phyloP scores from a whole-genome alignment of 1,284 basidiomycete species.

The Trichosporon sp. region DNA sequence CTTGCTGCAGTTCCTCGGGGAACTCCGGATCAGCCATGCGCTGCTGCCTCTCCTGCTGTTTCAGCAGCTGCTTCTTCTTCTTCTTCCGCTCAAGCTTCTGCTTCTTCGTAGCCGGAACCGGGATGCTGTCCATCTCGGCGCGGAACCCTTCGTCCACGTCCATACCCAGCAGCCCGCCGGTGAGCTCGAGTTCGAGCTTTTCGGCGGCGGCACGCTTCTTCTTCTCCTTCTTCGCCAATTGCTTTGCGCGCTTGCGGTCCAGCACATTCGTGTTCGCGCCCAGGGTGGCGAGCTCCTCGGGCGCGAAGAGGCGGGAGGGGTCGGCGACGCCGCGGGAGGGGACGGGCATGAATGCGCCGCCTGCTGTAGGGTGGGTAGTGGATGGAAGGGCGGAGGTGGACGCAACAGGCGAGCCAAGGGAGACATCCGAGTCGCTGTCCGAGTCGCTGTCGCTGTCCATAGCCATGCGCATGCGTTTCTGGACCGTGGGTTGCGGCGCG shows the following conservation, averaged over 20 bases:
- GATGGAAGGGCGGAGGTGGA: conserved; percentile 6
- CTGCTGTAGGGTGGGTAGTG: not conserved
- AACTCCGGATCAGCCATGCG: conserved; percentile 5
- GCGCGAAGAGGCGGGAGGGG: conserved; percentile 45
- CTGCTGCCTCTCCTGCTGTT: not conserved
- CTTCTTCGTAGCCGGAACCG: conserved; percentile 36
- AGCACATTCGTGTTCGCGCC: conserved; percentile 39
- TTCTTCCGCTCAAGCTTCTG: conserved; percentile 38
- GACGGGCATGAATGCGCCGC: conserved; percentile 21
- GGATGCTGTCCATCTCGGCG: conserved; percentile 23
- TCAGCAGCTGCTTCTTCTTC: conserved; percentile 16
- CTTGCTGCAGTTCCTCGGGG: conserved; percentile 31
- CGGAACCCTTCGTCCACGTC: conserved; percentile 41
- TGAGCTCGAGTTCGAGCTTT: conserved; percentile 49
- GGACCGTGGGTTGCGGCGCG: not conserved
- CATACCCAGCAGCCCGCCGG: conserved; percentile 51
- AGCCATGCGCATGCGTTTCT: conserved; percentile 11
- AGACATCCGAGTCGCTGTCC: conserved; percentile 17
- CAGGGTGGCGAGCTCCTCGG: conserved; percentile 50
- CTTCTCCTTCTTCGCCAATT: conserved; percentile 54
- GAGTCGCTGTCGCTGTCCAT: conserved; percentile 3
- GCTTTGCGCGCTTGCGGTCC: conserved; percentile 47
- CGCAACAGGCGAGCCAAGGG: conserved; percentile 23
- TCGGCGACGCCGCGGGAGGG: conserved; percentile 22
- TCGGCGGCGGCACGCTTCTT: conserved; percentile 47